These are phyloP conservation scores for Phytopythium montanum DNA, from an alignment of 352 stramenopile species.

Conservation along the genomic window DNA sequence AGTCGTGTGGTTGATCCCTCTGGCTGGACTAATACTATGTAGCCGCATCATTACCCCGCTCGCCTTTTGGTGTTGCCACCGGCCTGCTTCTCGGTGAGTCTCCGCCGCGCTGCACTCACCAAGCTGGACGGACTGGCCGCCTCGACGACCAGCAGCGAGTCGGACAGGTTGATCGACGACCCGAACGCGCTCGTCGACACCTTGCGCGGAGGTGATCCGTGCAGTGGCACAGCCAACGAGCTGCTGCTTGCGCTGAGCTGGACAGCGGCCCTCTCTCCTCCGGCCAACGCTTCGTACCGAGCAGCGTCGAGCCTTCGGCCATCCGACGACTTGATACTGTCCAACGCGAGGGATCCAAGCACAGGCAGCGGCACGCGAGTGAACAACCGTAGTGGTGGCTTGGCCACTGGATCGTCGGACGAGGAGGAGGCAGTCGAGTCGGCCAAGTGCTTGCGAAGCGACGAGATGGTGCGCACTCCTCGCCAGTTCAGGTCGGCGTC, in stretches of 20 bases:
- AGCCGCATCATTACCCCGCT: background rate
- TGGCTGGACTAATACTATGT: background rate
- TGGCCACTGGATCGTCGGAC: background rate
- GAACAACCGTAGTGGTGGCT: background rate
- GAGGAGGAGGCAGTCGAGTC: background rate
- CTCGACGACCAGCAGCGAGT: background rate
- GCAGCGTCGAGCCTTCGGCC: background rate
- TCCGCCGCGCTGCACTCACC: slow-evolving; percentile 2
- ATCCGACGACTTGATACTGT: background rate
- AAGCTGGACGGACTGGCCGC: background rate
- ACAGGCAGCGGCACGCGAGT: background rate
- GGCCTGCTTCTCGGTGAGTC: background rate
- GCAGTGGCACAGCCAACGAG: background rate
- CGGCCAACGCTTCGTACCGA: background rate
- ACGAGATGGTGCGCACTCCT: slow-evolving; percentile 7
- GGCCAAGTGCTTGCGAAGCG: background rate
- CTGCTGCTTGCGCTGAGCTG: background rate
- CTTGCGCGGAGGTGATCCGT: background rate
- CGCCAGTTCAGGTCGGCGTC: slow-evolving; percentile 5
- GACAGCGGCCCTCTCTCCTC: background rate
- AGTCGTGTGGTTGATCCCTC: too few species aligned
- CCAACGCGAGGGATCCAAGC: background rate
- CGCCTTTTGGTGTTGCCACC: background rate
- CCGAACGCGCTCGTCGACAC: background rate
- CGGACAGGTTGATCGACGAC: slow-evolving; percentile 1